Evolutionary conservation across 345 rosid genomes (phyloP).

Genomic region (Hibiscus mutabilis): DNA sequence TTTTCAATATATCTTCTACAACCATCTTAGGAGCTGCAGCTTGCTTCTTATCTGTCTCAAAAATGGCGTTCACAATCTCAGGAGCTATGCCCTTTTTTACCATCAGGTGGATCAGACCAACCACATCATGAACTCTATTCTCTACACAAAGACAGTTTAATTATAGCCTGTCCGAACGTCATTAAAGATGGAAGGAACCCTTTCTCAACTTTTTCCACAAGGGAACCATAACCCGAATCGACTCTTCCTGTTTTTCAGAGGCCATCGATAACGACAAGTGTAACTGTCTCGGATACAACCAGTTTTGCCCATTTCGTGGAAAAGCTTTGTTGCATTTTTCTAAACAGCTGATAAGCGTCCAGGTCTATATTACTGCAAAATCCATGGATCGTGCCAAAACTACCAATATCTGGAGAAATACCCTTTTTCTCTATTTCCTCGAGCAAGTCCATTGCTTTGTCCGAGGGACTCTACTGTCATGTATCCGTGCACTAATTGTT

Average conservation of each 20-base stretch:
- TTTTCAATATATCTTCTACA: conserved; percentile 81
- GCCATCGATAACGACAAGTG: conserved; percentile 77
- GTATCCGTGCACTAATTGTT: too few species aligned
- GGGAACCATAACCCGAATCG: conserved; percentile 48
- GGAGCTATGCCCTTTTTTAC: conserved; percentile 65
- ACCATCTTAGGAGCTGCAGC: conserved; percentile 89
- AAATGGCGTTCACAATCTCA: conserved; percentile 61
- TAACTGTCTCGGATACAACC: conserved; percentile 59
- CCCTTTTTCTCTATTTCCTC: conserved; percentile 49
- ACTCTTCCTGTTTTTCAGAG: conserved; percentile 68
- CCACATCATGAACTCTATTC: conserved; percentile 61
- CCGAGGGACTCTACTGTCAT: too few species aligned
- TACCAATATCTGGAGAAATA: conserved; percentile 53
- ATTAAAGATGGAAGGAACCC: conserved; percentile 63
- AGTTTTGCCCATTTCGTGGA: too few species aligned
- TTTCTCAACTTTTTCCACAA: conserved; percentile 44
- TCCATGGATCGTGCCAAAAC: too few species aligned
- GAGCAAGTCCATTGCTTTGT: conserved; percentile 57
- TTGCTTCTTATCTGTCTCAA: conserved; percentile 64
- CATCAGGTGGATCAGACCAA: conserved; percentile 61
- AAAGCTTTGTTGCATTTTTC: too few species aligned
- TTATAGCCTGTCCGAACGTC: conserved; percentile 69
- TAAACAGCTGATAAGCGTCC: too few species aligned
- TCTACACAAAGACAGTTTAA: conserved; percentile 76
- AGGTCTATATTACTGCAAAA: too few species aligned